Percentiles rank a stretch among this genome's conserved stretches.
phyloP scores from a whole-genome alignment of 305 asterid genomes.

The Plantago rigida region DNA sequence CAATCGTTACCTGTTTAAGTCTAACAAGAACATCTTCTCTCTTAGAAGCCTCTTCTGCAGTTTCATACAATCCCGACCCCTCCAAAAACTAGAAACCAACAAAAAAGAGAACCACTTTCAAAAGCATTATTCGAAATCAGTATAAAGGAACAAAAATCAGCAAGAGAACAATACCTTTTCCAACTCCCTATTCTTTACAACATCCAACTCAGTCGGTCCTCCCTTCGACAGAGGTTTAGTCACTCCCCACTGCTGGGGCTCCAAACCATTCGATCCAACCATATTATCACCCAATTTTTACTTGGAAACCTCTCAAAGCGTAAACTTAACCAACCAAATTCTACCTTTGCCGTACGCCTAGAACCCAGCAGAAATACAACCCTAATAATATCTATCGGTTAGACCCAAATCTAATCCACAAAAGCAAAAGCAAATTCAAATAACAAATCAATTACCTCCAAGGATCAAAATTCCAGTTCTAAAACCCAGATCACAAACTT shows the following conservation, averaged over 20 bases:
- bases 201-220: slow-evolving; percentile 58
- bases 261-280: neutral
- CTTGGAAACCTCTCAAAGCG: neutral
- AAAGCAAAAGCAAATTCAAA: too few relatives aligned
- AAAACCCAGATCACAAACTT: too few relatives aligned
- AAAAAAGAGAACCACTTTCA: neutral
- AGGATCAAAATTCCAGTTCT: too few relatives aligned
- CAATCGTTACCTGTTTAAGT: slow-evolving; percentile 50
- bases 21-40: slow-evolving; percentile 60
- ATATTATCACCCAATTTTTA: neutral
- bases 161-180: slow-evolving; percentile 48
- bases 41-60: slow-evolving; percentile 57
- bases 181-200: slow-evolving; percentile 52
- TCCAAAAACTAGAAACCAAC: slow-evolving; percentile 45
- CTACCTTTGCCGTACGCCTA: neutral
- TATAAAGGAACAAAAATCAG: neutral
- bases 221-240: slow-evolving; percentile 65
- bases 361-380: neutral
- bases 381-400: neutral
- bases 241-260: slow-evolving; percentile 59
- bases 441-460: too few relatives aligned
- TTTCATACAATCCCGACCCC: slow-evolving; percentile 68
- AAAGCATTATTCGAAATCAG: neutral
- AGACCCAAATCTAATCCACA: too few relatives aligned
- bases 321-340: neutral